Evolutionary conservation across 176 grass and related monocot species (phyloP), one percentile per base, ranked within the genome.

Genomic region (Metroxylon sagu): DNA sequence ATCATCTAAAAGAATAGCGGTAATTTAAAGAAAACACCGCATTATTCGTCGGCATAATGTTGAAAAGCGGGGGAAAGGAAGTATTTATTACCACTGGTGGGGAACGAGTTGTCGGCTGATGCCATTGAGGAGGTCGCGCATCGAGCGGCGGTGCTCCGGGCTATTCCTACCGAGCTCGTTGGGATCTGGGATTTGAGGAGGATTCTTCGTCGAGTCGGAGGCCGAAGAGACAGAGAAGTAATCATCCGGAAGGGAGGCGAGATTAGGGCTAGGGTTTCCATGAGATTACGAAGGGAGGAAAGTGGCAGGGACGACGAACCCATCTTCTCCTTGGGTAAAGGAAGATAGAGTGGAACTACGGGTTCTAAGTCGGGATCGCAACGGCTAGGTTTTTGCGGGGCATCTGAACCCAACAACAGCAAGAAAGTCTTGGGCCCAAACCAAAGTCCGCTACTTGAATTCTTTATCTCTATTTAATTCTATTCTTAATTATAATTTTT

Each of bases 241-340:
- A 81, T 64, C 56, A 52, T 52, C 28, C 55, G 49, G 50, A 14
- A 62, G 48, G 53, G 58, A 29, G 61, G 49, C 26, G 39, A 58
- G 8, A 50, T 30, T 59, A 58, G 53, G 71, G 86, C 71, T 76
- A 59, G 81, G 26, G 49, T 50, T 74, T 74, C 61, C 81, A 52
- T 66, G 14, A 35, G 19, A 18, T 30, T 19, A 19, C 8, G 52
- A 56, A 63, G 65, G 54, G 69, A 52, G 48, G 19, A 18, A 16
- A 12, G 67, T 23, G 2, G 25, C 43, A 60, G 17, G 18, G 56
- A 6, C 23, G 43, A 52, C 21, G 16, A 4, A 16, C 4, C 4
- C 19, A 27, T 26, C 26, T 1, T 19, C 49, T 14, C 31, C 31
- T 8, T 35, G 6, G 31, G 0, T 1, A 7, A 7, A 35, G 31